phyloP scores from a whole-genome alignment of 2,329 filamentous ascomycete genomes.

The Fusarium sp. region DNA sequence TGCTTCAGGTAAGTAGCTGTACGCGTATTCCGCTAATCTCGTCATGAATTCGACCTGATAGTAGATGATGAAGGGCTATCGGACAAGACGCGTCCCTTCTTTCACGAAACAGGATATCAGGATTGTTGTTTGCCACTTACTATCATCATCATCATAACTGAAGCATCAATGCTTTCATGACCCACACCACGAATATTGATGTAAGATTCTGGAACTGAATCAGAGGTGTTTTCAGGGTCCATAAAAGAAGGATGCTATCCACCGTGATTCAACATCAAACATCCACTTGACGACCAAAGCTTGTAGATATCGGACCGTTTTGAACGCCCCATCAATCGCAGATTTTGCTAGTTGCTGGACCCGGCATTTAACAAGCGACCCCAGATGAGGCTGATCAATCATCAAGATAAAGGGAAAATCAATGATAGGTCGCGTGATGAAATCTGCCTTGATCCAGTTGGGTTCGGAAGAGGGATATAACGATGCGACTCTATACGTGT shows the following conservation, averaged over 20 bases:
- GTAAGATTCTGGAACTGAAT: conserved; percentile 10
- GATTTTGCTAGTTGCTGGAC: conserved; percentile 14
- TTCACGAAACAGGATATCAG: conserved; percentile 2
- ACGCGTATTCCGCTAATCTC: background rate
- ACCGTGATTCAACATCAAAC: conserved; percentile 28
- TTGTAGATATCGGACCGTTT: conserved; percentile 38
- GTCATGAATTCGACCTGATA: background rate
- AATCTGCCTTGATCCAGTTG: background rate
- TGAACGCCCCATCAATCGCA: conserved; percentile 13
- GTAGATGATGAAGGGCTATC: background rate
- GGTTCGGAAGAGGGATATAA: background rate
- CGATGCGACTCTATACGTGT: conserved; percentile 1
- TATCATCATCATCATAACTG: background rate
- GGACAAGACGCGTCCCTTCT: background rate
- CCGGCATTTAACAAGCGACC: conserved; percentile 17
- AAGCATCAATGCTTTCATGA: background rate
- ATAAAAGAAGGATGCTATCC: conserved; percentile 17
- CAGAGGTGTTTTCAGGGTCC: conserved; percentile 18
- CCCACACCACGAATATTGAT: background rate
- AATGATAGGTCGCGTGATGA: background rate
- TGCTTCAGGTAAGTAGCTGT: background rate
- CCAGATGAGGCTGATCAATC: conserved; percentile 12
- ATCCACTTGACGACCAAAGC: conserved; percentile 17
- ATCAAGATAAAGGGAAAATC: background rate
- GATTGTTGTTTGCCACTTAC: background rate